phyloP scores from a whole-genome alignment of 2,329 filamentous ascomycete genomes.

The Gremmenia infestans region DNA sequence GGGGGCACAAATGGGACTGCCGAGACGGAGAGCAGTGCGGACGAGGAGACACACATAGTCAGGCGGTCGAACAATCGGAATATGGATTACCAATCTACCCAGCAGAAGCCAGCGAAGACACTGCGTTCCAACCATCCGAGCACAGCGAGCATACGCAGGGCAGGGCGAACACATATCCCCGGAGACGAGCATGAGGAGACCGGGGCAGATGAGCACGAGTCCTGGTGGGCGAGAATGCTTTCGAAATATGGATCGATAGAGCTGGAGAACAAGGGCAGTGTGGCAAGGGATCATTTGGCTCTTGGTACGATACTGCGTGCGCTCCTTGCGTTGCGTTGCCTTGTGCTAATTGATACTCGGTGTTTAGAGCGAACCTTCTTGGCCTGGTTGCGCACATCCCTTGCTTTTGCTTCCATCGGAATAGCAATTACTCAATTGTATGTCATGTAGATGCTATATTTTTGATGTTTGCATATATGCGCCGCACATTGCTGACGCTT shows the following conservation, averaged over 20 bases:
- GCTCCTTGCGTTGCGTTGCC: neutral
- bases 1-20: neutral
- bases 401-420: slow-evolving; percentile 77
- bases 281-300: slow-evolving; percentile 76
- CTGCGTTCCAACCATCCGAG: slow-evolving; percentile 4
- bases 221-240: slow-evolving; percentile 49
- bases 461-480: neutral
- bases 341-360: slow-evolving; percentile 1
- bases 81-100: slow-evolving; percentile 24
- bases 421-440: slow-evolving; percentile 73
- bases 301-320: slow-evolving; percentile 49
- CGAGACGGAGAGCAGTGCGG: slow-evolving; percentile 27
- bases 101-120: slow-evolving; percentile 1
- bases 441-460: neutral
- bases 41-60: slow-evolving; percentile 37
- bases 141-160: slow-evolving; percentile 13
- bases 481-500: neutral
- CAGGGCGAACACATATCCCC: slow-evolving; percentile 3
- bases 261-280: slow-evolving; percentile 80
- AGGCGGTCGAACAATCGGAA: slow-evolving; percentile 15
- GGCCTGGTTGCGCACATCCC: slow-evolving; percentile 77
- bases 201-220: slow-evolving; percentile 27
- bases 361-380: slow-evolving; percentile 74
- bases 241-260: slow-evolving; percentile 53
- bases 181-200: slow-evolving; percentile 8